These are phyloP conservation scores for Yarrowia sp. DNA, from an alignment of 805 yeast species.

Conservation along the genomic window DNA sequence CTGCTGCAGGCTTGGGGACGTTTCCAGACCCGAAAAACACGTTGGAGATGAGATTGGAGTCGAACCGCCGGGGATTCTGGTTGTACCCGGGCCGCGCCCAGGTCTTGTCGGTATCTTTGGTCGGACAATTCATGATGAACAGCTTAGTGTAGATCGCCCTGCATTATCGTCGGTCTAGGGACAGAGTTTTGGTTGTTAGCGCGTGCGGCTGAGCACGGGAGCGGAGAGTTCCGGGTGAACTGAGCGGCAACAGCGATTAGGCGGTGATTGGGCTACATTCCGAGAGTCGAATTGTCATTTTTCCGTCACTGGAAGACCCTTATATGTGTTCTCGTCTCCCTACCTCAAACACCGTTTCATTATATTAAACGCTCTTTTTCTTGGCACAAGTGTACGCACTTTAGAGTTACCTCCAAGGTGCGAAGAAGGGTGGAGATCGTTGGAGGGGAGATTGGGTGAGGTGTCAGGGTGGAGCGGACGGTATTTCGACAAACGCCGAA, in stretches of 20 bases:
- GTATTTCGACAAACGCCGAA: no score
- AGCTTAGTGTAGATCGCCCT: constrained; percentile 1
- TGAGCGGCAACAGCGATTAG: no score
- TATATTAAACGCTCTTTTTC: constrained; percentile 29
- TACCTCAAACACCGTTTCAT: neutral
- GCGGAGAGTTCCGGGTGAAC: constrained; percentile 1
- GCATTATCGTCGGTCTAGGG: neutral
- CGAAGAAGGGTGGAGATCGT: no score
- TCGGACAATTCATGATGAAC: constrained; percentile 21
- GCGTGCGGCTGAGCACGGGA: neutral
- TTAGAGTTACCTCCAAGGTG: constrained; percentile 1
- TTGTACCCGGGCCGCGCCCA: constrained; percentile 33
- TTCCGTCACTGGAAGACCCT: neutral
- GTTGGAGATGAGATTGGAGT: constrained; percentile 21
- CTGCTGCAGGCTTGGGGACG: neutral
- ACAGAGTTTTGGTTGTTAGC: neutral
- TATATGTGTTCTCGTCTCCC: neutral
- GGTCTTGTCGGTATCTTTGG: constrained; percentile 33
- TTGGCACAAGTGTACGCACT: neutral
- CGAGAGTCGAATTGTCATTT: no score
- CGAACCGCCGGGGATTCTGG: constrained; percentile 25
- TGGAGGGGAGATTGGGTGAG: no score
- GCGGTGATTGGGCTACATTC: no score
- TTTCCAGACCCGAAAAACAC: constrained; percentile 22
- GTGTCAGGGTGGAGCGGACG: no score